A percentile compares a stretch with the other conserved stretches of the same genome.
Evolutionary conservation across 2,329 filamentous ascomycete genomes (phyloP).

Genomic region (Venturia pyrina): DNA sequence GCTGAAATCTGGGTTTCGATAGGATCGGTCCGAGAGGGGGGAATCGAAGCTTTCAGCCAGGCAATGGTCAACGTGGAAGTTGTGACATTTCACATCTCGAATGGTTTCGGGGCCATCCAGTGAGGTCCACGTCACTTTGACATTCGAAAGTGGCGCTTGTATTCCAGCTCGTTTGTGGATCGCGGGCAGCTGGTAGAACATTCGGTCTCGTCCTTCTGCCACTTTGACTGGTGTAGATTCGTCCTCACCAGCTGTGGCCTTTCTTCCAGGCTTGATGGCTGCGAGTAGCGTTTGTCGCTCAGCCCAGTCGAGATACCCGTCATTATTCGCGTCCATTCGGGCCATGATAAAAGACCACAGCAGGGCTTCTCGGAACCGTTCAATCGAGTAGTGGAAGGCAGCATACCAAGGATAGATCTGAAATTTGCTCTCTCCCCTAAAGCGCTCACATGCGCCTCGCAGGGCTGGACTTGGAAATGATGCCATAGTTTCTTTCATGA

Average conservation of each 20-base stretch:
- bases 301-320: constrained; percentile 32
- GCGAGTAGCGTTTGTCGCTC: constrained; percentile 30
- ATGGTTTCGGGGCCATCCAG: constrained; percentile 33
- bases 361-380: constrained; percentile 33
- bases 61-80: constrained; percentile 33
- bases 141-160: constrained; percentile 30
- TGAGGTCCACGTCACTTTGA: constrained; percentile 33
- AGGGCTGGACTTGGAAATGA: constrained; percentile 32
- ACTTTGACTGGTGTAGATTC: constrained; percentile 23
- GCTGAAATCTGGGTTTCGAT: constrained; percentile 29
- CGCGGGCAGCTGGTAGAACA: constrained; percentile 29
- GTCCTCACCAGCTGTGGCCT: constrained; percentile 9
- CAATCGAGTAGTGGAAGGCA: constrained; percentile 35
- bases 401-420: constrained; percentile 36
- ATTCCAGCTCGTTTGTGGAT: constrained; percentile 29
- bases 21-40: constrained; percentile 24
- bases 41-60: constrained; percentile 33
- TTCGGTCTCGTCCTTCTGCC: constrained; percentile 22
- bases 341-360: constrained; percentile 35
- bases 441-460: constrained; percentile 31
- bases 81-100: constrained; percentile 30
- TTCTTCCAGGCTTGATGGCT: constrained; percentile 28
- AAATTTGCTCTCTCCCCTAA: constrained; percentile 33
- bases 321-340: constrained; percentile 27
- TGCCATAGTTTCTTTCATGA: constrained; percentile 31